These are phyloP conservation scores for Panellus pusillus DNA, from an alignment of 768 basidiomycete species.

Conservation along the genomic window DNA sequence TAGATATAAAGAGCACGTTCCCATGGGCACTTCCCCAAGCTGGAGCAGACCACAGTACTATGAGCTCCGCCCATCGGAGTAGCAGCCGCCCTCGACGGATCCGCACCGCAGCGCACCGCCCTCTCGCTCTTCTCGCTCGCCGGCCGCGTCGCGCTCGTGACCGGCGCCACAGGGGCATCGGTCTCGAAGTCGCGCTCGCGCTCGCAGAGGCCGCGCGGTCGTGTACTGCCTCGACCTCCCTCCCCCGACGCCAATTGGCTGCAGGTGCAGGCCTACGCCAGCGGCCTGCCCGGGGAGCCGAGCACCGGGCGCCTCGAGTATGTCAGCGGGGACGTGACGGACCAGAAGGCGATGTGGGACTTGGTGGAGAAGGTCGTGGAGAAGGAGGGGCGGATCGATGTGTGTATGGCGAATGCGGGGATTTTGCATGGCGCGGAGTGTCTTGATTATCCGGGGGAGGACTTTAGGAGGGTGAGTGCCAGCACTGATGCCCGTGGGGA, in stretches of 20 bases:
- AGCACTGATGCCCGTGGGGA: too few species aligned
- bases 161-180: conserved; percentile 71
- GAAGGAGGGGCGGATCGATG: conserved; percentile 69
- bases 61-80: background rate
- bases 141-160: conserved; percentile 59
- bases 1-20: too few species aligned
- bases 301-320: conserved; percentile 49
- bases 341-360: conserved; percentile 62
- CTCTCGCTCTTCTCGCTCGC: conserved; percentile 59
- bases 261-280: conserved; percentile 49
- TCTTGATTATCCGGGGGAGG: conserved; percentile 61
- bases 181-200: conserved; percentile 77
- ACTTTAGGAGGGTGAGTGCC: conserved; percentile 62
- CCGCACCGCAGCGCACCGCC: conserved; percentile 43
- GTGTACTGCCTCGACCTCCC: conserved; percentile 69
- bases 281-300: conserved; percentile 30
- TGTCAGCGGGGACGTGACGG: conserved; percentile 59
- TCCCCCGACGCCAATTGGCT: conserved; percentile 50
- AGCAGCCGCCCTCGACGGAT: background rate
- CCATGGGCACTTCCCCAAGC: too few species aligned
- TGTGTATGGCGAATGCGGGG: conserved; percentile 78
- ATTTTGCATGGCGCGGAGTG: conserved; percentile 66
- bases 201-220: conserved; percentile 58
- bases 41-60: conserved; percentile 5
- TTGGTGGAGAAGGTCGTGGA: conserved; percentile 59